Evolutionary conservation across 345 rosid species (phyloP), one percentile per base, ranked within the genome.

Genomic region (Stellera chamaejasme): DNA sequence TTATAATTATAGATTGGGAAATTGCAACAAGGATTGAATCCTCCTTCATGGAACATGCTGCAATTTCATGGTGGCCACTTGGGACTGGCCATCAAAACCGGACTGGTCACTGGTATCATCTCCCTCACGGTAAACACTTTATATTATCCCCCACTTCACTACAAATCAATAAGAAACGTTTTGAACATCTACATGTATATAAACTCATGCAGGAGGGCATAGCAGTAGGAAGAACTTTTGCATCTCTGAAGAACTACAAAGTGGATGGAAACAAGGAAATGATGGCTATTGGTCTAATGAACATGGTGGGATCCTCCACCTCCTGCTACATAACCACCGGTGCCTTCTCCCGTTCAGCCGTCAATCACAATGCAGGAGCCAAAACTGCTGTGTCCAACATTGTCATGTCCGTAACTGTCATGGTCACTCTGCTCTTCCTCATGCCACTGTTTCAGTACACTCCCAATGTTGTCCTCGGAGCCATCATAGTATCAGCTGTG

Each of bases 231-330:
- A 84, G 97, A 70, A 93, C 99, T 51, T 89, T 93, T 63, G 99
- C 97, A 36, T 82, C 91, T 47, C 65, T 93, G 39, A 89, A 84
- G 67, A 78, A 86, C 74, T 93, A 89, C 71, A 79, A 84, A 69
- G 86, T 86, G 12, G 99, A 93, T 64, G 99, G 99, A 12, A 89
- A 93, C 87, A 93, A 93, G 78, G 99, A 93, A 70, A 93, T 93
- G 97, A 82, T 93, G 56, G 99, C 99, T 4, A 86, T 88, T 55
- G 99, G 99, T 43, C 28, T 86, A 28, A 93, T 93, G 99, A 93
- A 93, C 79, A 79, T 89, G 10, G 79, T 86, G 43, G 99, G 99
- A 64, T 89, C 97, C 51, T 70, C 94, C 53, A 93, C 97, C 59
- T 93, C 99, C 12, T 93, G 99, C 69, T 93, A 88, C 55, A 79